Evolutionary conservation across 2,329 filamentous ascomycete species (phyloP).

Genomic region (Cladophialophora immunda): DNA sequence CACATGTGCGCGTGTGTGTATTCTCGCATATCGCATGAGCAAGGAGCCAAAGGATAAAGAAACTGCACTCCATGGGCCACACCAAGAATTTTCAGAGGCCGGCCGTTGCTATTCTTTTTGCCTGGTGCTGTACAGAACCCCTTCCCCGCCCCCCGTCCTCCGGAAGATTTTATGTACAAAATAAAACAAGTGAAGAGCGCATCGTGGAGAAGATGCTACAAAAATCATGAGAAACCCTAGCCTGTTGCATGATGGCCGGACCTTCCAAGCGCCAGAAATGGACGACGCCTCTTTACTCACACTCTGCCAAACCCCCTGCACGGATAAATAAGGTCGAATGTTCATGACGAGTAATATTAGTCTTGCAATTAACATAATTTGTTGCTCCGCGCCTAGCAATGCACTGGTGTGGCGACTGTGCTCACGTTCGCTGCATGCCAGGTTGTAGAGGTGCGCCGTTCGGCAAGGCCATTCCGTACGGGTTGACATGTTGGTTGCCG

Average conservation of each 20-base stretch:
- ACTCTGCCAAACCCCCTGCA: neutral
- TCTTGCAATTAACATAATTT: constrained; percentile 1
- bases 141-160: constrained; percentile 1
- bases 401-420: neutral
- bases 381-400: neutral
- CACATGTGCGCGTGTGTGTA: constrained; percentile 23
- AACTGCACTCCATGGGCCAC: constrained; percentile 22
- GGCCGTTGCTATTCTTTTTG: constrained; percentile 26
- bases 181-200: constrained; percentile 20
- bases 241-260: constrained; percentile 32
- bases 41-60: constrained; percentile 6
- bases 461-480: constrained; percentile 55
- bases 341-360: constrained; percentile 28
- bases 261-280: constrained; percentile 6
- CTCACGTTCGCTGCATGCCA: constrained; percentile 40
- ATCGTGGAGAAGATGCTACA: constrained; percentile 16
- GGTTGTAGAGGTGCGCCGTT: constrained; percentile 40
- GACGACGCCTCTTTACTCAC: constrained; percentile 8
- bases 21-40: constrained; percentile 34
- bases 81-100: constrained; percentile 20
- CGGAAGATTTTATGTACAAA: constrained; percentile 36
- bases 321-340: constrained; percentile 21
- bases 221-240: constrained; percentile 14
- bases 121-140: constrained; percentile 37
- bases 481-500: constrained; percentile 49